Evolutionary conservation across 306 rosid species (phyloP).

Genomic region (Vigna hirtella): DNA sequence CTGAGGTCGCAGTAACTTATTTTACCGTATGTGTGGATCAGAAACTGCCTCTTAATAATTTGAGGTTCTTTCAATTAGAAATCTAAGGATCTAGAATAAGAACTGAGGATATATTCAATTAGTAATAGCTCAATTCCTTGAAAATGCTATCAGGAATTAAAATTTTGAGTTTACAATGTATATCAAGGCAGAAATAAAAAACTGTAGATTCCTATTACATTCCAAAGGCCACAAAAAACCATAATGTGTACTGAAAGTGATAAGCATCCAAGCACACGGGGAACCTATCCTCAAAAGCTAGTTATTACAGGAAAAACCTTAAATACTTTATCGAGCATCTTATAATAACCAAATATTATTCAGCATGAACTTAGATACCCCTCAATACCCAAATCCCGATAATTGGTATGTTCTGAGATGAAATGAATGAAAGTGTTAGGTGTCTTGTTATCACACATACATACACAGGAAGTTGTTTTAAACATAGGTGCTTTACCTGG

Average conservation of each 20-base stretch:
- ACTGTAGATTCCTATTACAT: not conserved
- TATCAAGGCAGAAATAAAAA: slow-evolving; percentile 20
- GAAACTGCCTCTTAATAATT: slow-evolving; percentile 1
- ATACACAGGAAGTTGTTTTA: slow-evolving; percentile 15
- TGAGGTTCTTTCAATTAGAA: not conserved
- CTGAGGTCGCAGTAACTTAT: not conserved
- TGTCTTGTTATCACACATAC: slow-evolving; percentile 3
- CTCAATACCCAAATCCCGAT: no score
- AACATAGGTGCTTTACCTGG: slow-evolving; percentile 47
- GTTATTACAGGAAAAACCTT: no score
- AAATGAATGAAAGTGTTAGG: not conserved
- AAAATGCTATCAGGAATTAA: slow-evolving; percentile 6
- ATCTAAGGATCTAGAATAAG: not conserved
- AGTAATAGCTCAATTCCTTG: slow-evolving; percentile 6
- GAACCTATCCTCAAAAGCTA: no score
- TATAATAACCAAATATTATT: no score
- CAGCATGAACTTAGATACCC: no score
- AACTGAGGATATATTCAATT: not conserved
- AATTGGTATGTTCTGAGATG: not conserved
- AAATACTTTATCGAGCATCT: no score
- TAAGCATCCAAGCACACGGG: no score
- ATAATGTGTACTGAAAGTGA: not conserved
- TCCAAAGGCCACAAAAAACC: not conserved
- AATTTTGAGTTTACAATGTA: slow-evolving; percentile 1
- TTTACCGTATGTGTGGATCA: slow-evolving; percentile 9